Evolutionary conservation across 306 rosid genomes (phyloP).

Genomic region (Sechiopsis laciniata): DNA sequence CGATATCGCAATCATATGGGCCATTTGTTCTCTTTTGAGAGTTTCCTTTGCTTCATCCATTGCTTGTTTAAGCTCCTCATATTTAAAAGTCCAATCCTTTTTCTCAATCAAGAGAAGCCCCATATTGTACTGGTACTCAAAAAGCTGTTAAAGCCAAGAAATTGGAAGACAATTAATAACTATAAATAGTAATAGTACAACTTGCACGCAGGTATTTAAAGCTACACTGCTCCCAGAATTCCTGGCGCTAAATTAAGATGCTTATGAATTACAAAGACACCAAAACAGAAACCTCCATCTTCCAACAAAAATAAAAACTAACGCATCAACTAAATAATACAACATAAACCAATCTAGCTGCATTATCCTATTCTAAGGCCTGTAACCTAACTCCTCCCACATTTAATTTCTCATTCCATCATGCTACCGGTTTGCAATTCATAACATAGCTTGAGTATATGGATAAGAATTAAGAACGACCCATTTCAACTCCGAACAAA

Average conservation of each 20-base stretch:
- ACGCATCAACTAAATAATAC: background rate
- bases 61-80: constrained; percentile 47
- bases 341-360: background rate
- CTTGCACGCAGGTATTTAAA: background rate
- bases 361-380: constrained; percentile 6
- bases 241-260: background rate
- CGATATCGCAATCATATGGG: constrained; percentile 61
- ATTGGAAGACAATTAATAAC: background rate
- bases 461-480: background rate
- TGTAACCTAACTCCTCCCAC: background rate
- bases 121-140: constrained; percentile 89
- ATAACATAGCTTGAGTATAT: background rate
- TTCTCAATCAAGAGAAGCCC: constrained; percentile 97
- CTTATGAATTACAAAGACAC: background rate
- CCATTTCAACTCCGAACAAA: constrained; percentile 6
- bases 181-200: background rate
- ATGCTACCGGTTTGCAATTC: background rate
- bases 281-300: constrained; percentile 6
- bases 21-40: constrained; percentile 55
- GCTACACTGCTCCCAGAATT: background rate
- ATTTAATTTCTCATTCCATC: background rate
- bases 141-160: constrained; percentile 50
- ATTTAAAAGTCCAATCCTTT: constrained; percentile 73
- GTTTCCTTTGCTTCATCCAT: constrained; percentile 59
- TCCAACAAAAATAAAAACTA: background rate